A percentile compares a stretch with the other conserved stretches of the same genome.
These are phyloP conservation scores for Arthrocladium fulminans DNA, from an alignment of 2,329 filamentous ascomycete genomes.

Conservation along the genomic window DNA sequence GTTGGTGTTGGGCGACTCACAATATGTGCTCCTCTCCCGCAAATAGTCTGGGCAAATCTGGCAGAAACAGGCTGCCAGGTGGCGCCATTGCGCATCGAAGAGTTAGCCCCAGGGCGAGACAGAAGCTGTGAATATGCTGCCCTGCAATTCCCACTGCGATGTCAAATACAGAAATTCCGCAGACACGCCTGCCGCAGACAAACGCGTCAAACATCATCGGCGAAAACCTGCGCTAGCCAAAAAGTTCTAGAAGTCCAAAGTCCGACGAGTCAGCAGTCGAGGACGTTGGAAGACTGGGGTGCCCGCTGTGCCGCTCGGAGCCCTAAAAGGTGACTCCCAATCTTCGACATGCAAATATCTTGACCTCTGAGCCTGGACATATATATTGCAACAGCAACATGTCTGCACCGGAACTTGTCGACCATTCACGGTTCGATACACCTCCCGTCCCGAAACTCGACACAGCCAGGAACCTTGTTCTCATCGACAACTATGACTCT, in stretches of 20 bases:
- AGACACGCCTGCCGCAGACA: conserved; percentile 2
- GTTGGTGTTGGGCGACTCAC: neutral
- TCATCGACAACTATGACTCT: conserved; percentile 99
- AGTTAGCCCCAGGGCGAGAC: neutral
- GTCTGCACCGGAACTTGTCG: conserved; percentile 47
- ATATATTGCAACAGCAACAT: conserved; percentile 25
- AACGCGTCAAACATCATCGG: conserved; percentile 8
- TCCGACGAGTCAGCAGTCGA: neutral
- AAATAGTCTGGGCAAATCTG: conserved; percentile 8
- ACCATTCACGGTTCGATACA: conserved; percentile 82
- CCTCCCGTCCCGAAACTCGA: conserved; percentile 62
- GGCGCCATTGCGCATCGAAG: conserved; percentile 5
- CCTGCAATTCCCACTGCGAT: neutral
- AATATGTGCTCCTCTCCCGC: conserved; percentile 5
- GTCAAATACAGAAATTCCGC: conserved; percentile 1
- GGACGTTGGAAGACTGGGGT: neutral
- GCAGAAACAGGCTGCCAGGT: conserved; percentile 2
- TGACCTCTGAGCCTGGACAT: conserved; percentile 7
- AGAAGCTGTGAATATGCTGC: neutral
- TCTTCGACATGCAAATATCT: neutral
- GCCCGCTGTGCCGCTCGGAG: neutral
- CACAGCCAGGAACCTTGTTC: conserved; percentile 78
- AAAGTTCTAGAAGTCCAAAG: neutral
- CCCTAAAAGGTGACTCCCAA: neutral
- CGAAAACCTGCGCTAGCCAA: neutral